Base-by-base conservation (phyloP, 2,329 filamentous ascomycete genomes). In the Clonostachys rosea region DNA sequence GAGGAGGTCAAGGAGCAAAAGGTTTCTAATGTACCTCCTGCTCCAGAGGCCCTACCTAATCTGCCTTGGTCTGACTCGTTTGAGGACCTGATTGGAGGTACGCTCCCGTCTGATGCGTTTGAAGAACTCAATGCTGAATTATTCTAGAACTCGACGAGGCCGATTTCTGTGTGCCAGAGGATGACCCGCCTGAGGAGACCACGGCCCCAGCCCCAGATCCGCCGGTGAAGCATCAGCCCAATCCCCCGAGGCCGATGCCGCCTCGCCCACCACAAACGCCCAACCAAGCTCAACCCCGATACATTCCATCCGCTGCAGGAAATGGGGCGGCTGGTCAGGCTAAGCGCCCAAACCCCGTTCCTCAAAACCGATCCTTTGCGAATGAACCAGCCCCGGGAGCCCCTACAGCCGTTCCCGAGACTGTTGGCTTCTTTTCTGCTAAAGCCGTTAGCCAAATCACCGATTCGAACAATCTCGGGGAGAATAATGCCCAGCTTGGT, bases 161-260 rank as follows among this genome's bases (percentile, higher is more conserved):
- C 45, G 87, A 91, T 62, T 90, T 91, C 59, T 83, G 79, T 43
- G 84, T 87, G 8, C 69, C 76, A 10, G 77, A 87, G 52, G 80
- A 86, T 30, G 84, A 78, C 17, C 84, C 91, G 57, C 87, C 87
- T 5, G 88, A 94, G 61, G 89, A 92, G 60, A 75, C 92, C n/a
- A 67, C 78, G 33, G 65, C 91, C 12, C 67, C 44, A 49, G 54
- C 35, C 40, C 49, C 42, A 48, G 44, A 50, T 41, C 36, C 17
- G 36, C 17, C 36, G 36, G 24, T 30, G 24, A 30, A 30, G 24
- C 24, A 30, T 30, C 24, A 30, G 8, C 24, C 24, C 24, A 30
- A 30, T 30, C 24, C 24, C 24, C 24, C 24, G 10, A 30, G 24
- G 9, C 24, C 24, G 9, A 30, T 30, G 24, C 24, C 24, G 8